These are phyloP conservation scores for Ophiosphaerella herpotricha DNA, from an alignment of 2,329 filamentous ascomycete genomes.

Conservation along the genomic window DNA sequence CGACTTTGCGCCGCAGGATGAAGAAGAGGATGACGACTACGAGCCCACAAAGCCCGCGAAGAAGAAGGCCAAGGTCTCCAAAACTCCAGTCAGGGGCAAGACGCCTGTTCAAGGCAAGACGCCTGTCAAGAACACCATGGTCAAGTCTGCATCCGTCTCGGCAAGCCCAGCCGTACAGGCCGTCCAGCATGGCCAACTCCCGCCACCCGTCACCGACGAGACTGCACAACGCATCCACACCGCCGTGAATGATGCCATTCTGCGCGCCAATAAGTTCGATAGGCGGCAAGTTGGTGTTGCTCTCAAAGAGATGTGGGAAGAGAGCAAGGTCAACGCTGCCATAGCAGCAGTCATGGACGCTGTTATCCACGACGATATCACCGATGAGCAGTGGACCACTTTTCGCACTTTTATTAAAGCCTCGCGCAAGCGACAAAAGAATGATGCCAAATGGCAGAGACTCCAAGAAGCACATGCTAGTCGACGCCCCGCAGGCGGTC, in stretches of 20 bases:
- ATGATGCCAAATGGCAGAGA: constrained; percentile 27
- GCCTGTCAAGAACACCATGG: constrained; percentile 32
- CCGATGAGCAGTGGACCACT: constrained; percentile 42
- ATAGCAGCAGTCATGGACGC: constrained; percentile 50
- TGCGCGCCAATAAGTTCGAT: constrained; percentile 44
- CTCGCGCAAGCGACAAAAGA: constrained; percentile 40
- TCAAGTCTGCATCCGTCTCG: constrained; percentile 19
- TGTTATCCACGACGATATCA: constrained; percentile 49
- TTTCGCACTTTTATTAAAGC: constrained; percentile 52
- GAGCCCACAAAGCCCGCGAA: constrained; percentile 39
- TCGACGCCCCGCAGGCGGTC: constrained; percentile 39
- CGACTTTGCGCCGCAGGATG: constrained; percentile 41
- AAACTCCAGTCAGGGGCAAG: constrained; percentile 44
- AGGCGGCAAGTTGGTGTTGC: constrained; percentile 40
- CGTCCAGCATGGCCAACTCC: constrained; percentile 15
- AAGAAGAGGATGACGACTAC: constrained; percentile 55
- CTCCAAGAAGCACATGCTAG: constrained; percentile 19
- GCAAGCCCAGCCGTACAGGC: constrained; percentile 26
- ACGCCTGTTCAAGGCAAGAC: constrained; percentile 33
- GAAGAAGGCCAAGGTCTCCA: constrained; percentile 36
- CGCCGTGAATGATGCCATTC: constrained; percentile 50
- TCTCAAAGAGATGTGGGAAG: constrained; percentile 49
- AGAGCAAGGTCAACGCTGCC: constrained; percentile 44
- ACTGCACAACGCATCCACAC: constrained; percentile 36
- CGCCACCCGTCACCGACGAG: constrained; percentile 12